Conservation (phyloP, 352 stramenopile species). For the Pythium angustatum region DNA sequence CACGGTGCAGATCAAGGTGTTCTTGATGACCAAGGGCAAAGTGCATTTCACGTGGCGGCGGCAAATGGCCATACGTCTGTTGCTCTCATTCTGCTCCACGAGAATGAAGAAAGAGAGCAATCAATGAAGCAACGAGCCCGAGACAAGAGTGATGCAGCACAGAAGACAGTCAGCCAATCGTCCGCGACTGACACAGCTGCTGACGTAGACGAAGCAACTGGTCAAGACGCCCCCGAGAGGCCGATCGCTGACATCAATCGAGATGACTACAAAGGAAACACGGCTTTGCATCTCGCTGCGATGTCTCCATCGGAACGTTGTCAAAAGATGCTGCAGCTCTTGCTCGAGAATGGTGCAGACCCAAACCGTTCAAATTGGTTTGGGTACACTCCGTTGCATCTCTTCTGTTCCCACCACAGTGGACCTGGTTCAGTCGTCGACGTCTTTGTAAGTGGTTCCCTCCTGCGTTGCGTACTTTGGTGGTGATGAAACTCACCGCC, state of each 20-base stretch:
- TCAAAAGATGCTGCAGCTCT: slow-evolving; percentile 80
- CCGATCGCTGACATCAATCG: slow-evolving; percentile 71
- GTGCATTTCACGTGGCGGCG: slow-evolving; percentile 76
- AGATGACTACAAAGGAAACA: slow-evolving; percentile 84
- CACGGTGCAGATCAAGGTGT: slow-evolving; percentile 71
- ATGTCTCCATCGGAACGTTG: slow-evolving; percentile 80
- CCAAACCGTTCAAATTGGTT: slow-evolving; percentile 84
- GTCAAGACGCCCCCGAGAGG: neutral
- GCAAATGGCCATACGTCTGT: slow-evolving; percentile 79
- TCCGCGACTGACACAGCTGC: neutral
- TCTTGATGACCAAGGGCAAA: slow-evolving; percentile 84
- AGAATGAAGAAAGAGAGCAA: slow-evolving; percentile 45
- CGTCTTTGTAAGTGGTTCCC: slow-evolving; percentile 73
- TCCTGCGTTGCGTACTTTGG: neutral
- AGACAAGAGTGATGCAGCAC: slow-evolving; percentile 17
- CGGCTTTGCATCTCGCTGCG: slow-evolving; percentile 76
- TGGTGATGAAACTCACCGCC: neutral
- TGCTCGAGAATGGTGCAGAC: slow-evolving; percentile 80
- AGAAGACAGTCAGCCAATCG: neutral
- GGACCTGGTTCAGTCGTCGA: slow-evolving; percentile 70
- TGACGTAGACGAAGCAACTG: neutral
- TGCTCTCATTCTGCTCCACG: slow-evolving; percentile 68
- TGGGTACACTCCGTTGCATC: slow-evolving; percentile 80
- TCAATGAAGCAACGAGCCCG: slow-evolving; percentile 10
- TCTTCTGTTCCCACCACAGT: slow-evolving; percentile 84